Percentiles rank a stretch among this genome's conserved stretches.
Conservation (phyloP, 345 rosid species). For the Eucalyptus tenuipes region DNA sequence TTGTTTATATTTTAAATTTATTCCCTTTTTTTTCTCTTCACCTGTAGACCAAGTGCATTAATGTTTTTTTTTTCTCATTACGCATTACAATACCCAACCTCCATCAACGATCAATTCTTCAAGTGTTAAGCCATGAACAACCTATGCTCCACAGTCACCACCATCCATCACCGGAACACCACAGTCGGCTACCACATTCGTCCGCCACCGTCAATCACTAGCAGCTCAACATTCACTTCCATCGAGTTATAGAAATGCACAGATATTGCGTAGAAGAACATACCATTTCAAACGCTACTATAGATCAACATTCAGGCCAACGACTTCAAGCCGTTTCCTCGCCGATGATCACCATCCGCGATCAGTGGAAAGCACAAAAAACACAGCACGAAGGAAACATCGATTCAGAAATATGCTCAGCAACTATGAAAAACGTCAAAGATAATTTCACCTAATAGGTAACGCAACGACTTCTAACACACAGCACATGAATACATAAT, state of each 20-base stretch:
- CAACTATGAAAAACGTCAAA: not conserved
- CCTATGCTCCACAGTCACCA: not conserved
- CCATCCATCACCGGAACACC: not conserved
- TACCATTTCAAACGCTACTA: not conserved
- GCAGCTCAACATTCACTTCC: not conserved
- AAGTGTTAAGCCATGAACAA: not conserved
- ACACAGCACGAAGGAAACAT: not conserved
- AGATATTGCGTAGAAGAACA: not conserved
- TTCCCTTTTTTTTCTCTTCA: not conserved
- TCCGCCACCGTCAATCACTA: not conserved
- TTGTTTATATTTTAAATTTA: too few species aligned
- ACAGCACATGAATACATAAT: not conserved
- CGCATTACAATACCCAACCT: not conserved
- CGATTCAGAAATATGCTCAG: not conserved
- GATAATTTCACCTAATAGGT: not conserved
- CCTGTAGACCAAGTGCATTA: not conserved
- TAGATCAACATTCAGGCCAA: not conserved
- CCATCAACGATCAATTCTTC: not conserved
- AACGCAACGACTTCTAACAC: too few species aligned
- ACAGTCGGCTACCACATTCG: not conserved
- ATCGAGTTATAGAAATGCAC: not conserved
- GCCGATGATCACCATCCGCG: not conserved
- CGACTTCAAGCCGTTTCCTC: not conserved
- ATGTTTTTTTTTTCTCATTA: not conserved
- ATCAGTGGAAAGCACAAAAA: not conserved